A percentile compares a stretch with the other conserved stretches of the same genome.
Conservation (phyloP, 164 flowering plant genomes). For the Tinospora cordifolia region DNA sequence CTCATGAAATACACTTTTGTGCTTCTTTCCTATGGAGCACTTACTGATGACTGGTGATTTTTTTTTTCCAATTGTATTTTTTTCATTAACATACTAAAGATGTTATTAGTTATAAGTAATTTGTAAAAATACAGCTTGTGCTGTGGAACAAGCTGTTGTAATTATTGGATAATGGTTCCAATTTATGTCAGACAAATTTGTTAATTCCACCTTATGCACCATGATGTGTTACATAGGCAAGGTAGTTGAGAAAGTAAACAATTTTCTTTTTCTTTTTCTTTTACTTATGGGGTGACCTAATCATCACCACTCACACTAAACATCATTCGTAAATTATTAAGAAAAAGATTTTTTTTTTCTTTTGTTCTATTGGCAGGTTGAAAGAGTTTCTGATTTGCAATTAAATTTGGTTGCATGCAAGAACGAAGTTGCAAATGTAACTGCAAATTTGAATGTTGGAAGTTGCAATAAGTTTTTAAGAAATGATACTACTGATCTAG, state of each 20-base stretch:
- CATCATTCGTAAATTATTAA: not conserved
- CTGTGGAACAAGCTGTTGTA: no score
- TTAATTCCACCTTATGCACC: no score
- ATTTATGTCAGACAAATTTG: no score
- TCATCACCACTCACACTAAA: not conserved
- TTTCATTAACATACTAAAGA: no score
- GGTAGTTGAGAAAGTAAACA: not conserved
- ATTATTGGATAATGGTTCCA: no score
- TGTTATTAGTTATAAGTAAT: no score
- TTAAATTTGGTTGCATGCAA: constrained; percentile 5
- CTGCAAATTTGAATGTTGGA: constrained; percentile 6
- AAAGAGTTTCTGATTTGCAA: constrained; percentile 33
- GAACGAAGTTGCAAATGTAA: constrained; percentile 2
- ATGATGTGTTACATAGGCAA: no score
- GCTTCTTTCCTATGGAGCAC: no score
- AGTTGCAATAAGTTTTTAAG: constrained; percentile 11
- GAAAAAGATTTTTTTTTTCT: not conserved
- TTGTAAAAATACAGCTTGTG: no score
- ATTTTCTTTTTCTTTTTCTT: not conserved
- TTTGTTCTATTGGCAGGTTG: constrained; percentile 46
- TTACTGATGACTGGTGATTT: no score
- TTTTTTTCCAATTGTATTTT: no score
- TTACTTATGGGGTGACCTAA: not conserved
- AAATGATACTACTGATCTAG: constrained; percentile 10
- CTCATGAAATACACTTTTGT: not conserved